Evolutionary conservation across 2,329 filamentous ascomycete species (phyloP), one percentile per base, ranked within the genome.

Genomic region (Fusarium veterinarium): DNA sequence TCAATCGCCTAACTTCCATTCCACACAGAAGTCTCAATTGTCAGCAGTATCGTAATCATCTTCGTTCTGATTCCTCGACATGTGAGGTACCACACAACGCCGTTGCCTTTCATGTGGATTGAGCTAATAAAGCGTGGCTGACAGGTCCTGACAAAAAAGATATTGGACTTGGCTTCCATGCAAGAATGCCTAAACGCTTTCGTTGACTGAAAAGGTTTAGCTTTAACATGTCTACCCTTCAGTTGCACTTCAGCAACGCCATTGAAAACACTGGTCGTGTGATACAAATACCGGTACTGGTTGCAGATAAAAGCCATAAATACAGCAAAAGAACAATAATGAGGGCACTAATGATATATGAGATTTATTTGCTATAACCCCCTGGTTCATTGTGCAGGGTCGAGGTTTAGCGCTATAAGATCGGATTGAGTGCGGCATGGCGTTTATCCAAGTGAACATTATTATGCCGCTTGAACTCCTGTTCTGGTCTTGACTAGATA

Each of bases 31-130:
- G 56, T 51, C 46, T 38, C 44, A 35, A 75, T 76, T 70, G 69
- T 76, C 72, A 77, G 72, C 65, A 41, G 42, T 41, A 48, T 60
- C 62, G 64, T 68, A 75, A 75, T 72, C 41, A 48, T 31, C 40
- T 51, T 58, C 38, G 41, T 64, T 60, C 58, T 77, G 72, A 75
- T 76, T 76, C 71, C 55, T 66, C 60, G 12, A 31, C 59, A 58
- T 35, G 30, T 38, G 48, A 31, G 31, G 28, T n/a, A 44, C 31
- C 45, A 51, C 49, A 61, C 59, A 42, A 51, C 61, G 57, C 64
- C 58, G 68, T 64, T 53, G 64, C 64, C 63, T 67, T 45, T 57
- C 33, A 49, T 37, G 52, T 65, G 69, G 60, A 59, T 64, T 62
- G 66, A 55, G 48, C 56, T 65, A 65, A 42, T 62, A 65, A 53